A percentile compares a stretch with the other conserved stretches of the same genome.
These are phyloP conservation scores for Thermochaetoides dissita DNA, from an alignment of 2,329 filamentous ascomycete genomes.

Conservation along the genomic window DNA sequence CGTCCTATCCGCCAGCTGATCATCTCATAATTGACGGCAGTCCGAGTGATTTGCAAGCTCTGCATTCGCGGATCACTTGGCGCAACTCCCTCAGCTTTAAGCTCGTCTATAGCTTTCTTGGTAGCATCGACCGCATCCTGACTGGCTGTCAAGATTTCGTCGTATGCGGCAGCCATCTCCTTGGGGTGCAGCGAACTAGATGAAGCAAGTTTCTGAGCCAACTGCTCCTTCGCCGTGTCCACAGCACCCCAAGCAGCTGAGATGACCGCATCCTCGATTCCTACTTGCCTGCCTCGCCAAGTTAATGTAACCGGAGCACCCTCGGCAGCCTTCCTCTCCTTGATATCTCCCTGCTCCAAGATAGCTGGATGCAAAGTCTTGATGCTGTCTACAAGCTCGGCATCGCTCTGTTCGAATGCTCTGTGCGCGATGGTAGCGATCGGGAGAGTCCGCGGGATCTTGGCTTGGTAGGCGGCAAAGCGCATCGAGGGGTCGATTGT, in stretches of 20 bases:
- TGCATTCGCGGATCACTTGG: slow-evolving; percentile 82
- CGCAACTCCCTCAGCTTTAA: slow-evolving; percentile 67
- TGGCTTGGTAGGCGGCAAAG: slow-evolving; percentile 85
- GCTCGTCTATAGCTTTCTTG: slow-evolving; percentile 82
- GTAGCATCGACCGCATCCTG: slow-evolving; percentile 92
- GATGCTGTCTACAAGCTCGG: slow-evolving; percentile 49
- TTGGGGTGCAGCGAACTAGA: slow-evolving; percentile 33
- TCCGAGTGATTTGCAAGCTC: slow-evolving; percentile 78
- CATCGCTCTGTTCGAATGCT: slow-evolving; percentile 56
- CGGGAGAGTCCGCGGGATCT: slow-evolving; percentile 72
- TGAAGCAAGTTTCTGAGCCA: slow-evolving; percentile 34
- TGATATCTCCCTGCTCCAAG: slow-evolving; percentile 41
- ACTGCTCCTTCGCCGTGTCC: slow-evolving; percentile 33
- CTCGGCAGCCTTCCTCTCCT: slow-evolving; percentile 34
- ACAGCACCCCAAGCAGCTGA: slow-evolving; percentile 68
- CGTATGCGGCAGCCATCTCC: slow-evolving; percentile 75
- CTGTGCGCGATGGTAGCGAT: slow-evolving; percentile 66
- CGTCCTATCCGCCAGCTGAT: slow-evolving; percentile 90
- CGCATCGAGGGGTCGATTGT: slow-evolving; percentile 88
- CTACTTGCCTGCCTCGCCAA: slow-evolving; percentile 76
- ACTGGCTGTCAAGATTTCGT: slow-evolving; percentile 75
- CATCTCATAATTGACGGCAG: slow-evolving; percentile 85
- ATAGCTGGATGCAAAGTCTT: slow-evolving; percentile 56
- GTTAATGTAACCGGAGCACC: slow-evolving; percentile 55
- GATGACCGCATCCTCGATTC: slow-evolving; percentile 85